These are phyloP conservation scores for Tricholoma bakamatsutake DNA, from an alignment of 768 basidiomycete species.

Conservation along the genomic window DNA sequence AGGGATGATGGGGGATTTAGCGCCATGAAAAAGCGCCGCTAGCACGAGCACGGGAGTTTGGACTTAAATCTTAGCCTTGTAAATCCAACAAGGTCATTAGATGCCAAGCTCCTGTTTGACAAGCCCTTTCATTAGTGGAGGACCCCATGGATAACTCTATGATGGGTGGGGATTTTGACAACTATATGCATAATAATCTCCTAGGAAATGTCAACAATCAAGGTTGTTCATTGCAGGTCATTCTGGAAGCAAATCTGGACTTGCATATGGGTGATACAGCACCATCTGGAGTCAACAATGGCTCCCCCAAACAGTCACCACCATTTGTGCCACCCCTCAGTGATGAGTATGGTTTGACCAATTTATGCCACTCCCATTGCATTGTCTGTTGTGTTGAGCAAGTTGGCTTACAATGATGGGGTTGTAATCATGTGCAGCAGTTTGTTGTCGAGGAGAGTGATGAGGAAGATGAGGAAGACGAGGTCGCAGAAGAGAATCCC, in stretches of 20 bases:
- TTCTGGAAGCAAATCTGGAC: neutral
- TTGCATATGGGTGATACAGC: neutral
- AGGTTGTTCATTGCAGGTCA: neutral
- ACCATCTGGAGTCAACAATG: too few species aligned
- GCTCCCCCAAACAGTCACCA: too few species aligned
- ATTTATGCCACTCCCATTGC: too few species aligned
- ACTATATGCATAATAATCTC: neutral
- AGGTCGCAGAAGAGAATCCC: neutral
- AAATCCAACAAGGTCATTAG: too few species aligned
- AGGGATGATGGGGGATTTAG: too few species aligned
- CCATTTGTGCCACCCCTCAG: too few species aligned
- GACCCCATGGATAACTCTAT: neutral
- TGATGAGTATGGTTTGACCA: too few species aligned
- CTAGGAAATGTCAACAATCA: neutral
- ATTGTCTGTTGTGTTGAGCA: neutral
- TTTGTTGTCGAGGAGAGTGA: neutral
- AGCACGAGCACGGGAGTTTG: too few species aligned
- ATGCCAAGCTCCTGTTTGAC: neutral
- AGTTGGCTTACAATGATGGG: neutral
- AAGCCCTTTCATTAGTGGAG: neutral
- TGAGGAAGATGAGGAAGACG: neutral
- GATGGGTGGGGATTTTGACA: neutral
- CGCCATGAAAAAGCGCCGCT: too few species aligned
- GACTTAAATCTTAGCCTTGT: too few species aligned
- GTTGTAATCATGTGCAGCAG: neutral